These are phyloP conservation scores for Byssochlamys sp. DNA, from an alignment of 2,329 filamentous ascomycete species.

Conservation along the genomic window DNA sequence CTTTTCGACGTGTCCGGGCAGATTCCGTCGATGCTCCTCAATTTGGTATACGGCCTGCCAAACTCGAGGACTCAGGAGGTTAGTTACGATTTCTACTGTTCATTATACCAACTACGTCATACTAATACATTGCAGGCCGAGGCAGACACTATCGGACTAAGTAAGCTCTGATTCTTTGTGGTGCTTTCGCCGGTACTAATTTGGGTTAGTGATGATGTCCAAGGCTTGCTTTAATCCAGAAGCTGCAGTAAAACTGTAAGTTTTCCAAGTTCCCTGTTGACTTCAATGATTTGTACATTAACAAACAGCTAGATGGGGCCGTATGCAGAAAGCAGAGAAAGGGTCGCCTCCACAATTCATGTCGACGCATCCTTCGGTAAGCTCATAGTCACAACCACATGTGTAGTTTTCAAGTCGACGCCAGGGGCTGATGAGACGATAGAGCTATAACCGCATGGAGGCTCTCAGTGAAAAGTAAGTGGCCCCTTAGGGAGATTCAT, in stretches of 20 bases:
- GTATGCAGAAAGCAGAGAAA: constrained; percentile 42
- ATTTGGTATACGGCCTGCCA: constrained; percentile 44
- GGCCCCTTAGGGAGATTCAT: background rate
- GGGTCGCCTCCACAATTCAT: constrained; percentile 46
- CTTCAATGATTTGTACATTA: constrained; percentile 4
- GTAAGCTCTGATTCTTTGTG: constrained; percentile 17
- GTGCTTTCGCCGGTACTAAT: constrained; percentile 8
- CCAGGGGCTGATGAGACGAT: constrained; percentile 4
- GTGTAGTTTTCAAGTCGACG: background rate
- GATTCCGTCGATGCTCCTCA: constrained; percentile 32
- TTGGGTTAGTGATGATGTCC: constrained; percentile 49
- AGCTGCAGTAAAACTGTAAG: constrained; percentile 44
- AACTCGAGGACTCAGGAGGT: constrained; percentile 50
- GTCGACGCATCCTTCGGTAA: constrained; percentile 49
- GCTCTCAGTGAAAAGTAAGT: constrained; percentile 44
- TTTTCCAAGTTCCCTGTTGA: constrained; percentile 4
- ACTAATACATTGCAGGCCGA: constrained; percentile 33
- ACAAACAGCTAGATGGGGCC: constrained; percentile 32
- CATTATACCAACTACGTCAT: too few species aligned
- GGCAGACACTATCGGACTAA: constrained; percentile 53
- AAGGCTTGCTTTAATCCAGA: constrained; percentile 51
- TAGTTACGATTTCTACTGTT: constrained; percentile 5
- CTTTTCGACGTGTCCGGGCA: constrained; percentile 34
- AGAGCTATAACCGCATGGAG: constrained; percentile 46
- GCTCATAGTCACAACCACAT: background rate